These are phyloP conservation scores for Candida quercuum DNA, from an alignment of 805 yeast species.

Conservation along the genomic window DNA sequence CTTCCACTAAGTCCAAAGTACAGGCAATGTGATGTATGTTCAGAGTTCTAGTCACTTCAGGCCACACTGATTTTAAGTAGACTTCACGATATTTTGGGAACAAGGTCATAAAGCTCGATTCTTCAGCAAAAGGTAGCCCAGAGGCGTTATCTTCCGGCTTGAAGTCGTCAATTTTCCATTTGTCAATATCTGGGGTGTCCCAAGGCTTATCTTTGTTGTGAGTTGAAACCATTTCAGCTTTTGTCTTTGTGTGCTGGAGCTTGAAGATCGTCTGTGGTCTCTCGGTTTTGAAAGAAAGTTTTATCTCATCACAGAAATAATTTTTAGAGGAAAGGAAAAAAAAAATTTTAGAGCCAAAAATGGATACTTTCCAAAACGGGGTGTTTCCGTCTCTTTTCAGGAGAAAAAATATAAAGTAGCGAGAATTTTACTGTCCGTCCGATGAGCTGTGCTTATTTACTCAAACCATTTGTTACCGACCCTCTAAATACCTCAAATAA, in stretches of 20 bases:
- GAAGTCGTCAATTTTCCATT: conserved; percentile 88
- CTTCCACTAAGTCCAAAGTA: conserved; percentile 86
- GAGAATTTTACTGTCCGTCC: too few species aligned
- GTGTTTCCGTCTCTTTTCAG: not conserved
- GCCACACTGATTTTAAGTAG: conserved; percentile 86
- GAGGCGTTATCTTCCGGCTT: conserved; percentile 83
- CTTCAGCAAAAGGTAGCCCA: conserved; percentile 91
- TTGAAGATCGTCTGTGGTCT: too few species aligned
- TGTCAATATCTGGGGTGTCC: conserved; percentile 94
- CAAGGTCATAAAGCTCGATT: conserved; percentile 87
- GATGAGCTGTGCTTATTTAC: not conserved
- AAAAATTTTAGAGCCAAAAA: conserved; percentile 2
- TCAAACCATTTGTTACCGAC: too few species aligned
- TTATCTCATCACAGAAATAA: not conserved
- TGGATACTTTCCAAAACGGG: conserved; percentile 10
- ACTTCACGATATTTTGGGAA: conserved; percentile 96
- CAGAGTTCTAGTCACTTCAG: conserved; percentile 80
- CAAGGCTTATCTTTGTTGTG: conserved; percentile 95
- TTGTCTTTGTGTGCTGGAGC: not conserved
- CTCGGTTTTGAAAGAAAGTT: too few species aligned
- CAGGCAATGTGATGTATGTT: conserved; percentile 76
- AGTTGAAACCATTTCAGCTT: conserved; percentile 72
- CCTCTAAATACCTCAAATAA: too few species aligned
- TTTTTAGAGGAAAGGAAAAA: not conserved
- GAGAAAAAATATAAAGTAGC: not conserved